phyloP scores from a whole-genome alignment of 345 rosid species.

The Citrus australasica region DNA sequence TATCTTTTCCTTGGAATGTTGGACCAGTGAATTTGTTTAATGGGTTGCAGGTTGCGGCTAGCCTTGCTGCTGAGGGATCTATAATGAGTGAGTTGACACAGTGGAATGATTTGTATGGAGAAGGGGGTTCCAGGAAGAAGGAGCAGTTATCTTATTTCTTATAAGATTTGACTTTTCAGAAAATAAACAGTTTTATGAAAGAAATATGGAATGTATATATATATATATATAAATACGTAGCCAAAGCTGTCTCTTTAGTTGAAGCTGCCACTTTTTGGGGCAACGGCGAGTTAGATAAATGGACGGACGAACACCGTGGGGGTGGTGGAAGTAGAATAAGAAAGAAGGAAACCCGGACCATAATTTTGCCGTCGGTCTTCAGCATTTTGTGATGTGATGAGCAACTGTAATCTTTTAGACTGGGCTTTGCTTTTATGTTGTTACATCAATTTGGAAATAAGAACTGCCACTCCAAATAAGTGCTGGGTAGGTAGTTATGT shows the following conservation, averaged over 20 bases:
- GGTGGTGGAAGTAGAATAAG: not conserved
- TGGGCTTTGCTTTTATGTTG: not conserved
- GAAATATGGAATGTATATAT: not conserved
- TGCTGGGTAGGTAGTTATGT: not conserved
- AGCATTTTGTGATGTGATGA: not conserved
- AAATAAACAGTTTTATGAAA: not conserved
- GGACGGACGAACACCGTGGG: no score
- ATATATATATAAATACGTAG: no score
- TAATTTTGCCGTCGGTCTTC: not conserved
- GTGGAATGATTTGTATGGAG: slow-evolving; percentile 89
- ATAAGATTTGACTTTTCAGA: slow-evolving; percentile 21
- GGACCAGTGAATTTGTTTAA: not conserved
- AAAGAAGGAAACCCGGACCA: not conserved
- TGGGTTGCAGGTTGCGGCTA: slow-evolving; percentile 75
- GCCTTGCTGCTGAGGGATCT: slow-evolving; percentile 71
- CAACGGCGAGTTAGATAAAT: not conserved
- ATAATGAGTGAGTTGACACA: slow-evolving; percentile 82
- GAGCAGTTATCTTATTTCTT: slow-evolving; percentile 80
- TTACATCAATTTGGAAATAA: not conserved
- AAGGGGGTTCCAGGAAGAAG: slow-evolving; percentile 92
- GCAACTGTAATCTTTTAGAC: not conserved
- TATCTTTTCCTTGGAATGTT: no score
- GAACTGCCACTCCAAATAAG: no score
- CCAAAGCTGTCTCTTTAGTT: not conserved
- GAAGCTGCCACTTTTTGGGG: not conserved